Percentiles rank a stretch among this genome's conserved stretches.
phyloP scores from a whole-genome alignment of 148 eudicot species.

The Amaranthus cruentus region DNA sequence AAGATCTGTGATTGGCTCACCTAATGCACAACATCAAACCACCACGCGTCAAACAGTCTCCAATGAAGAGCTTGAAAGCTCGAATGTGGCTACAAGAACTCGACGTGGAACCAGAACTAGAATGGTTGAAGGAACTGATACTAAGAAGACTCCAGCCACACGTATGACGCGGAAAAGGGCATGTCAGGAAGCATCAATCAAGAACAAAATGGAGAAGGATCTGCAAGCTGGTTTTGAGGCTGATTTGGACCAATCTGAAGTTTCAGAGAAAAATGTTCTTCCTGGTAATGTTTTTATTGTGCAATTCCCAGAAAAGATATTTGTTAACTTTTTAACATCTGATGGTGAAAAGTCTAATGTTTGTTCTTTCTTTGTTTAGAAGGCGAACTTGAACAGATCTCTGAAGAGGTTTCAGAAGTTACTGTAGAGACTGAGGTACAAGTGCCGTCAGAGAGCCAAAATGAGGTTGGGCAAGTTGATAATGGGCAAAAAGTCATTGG shows the following conservation, averaged over 20 bases:
- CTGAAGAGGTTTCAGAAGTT: constrained; percentile 22
- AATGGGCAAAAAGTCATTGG: constrained; percentile 8
- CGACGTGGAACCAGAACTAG: constrained; percentile 27
- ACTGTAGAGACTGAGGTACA: constrained; percentile 7
- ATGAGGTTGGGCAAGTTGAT: constrained; percentile 2
- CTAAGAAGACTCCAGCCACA: constrained; percentile 24
- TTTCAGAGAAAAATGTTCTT: constrained; percentile 16
- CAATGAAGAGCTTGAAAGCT: constrained; percentile 22
- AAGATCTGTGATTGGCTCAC: constrained; percentile 27
- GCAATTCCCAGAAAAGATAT: neutral
- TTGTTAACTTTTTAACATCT: neutral
- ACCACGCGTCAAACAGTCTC: constrained; percentile 28
- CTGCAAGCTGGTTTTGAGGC: constrained; percentile 31
- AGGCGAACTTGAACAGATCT: constrained; percentile 1
- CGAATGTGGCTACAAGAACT: constrained; percentile 32
- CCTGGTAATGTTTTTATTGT: constrained; percentile 13
- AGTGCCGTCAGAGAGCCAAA: constrained; percentile 8
- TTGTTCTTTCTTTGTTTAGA: neutral
- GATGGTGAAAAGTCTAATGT: neutral
- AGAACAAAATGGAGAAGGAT: constrained; percentile 13
- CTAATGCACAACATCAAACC: constrained; percentile 35
- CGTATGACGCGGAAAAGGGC: constrained; percentile 24
- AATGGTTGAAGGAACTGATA: constrained; percentile 13
- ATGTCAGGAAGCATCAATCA: constrained; percentile 16
- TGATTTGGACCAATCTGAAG: constrained; percentile 20